A percentile compares a stretch with the other conserved stretches of the same genome.
Evolutionary conservation across 805 yeast species (phyloP).

Genomic region (Phaffomyces opuntiae): DNA sequence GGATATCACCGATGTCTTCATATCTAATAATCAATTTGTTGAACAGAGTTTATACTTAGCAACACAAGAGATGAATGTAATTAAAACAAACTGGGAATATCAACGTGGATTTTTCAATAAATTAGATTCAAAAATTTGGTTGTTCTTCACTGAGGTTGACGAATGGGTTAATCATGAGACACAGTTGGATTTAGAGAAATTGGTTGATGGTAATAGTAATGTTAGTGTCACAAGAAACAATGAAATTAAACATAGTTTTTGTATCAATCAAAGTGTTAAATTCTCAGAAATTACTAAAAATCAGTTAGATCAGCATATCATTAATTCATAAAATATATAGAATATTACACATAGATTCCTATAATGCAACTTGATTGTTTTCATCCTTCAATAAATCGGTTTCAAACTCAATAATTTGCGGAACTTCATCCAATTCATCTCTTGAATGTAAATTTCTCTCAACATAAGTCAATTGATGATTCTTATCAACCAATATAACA

Average conservation of each 20-base stretch:
- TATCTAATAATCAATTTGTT: conserved; percentile 36
- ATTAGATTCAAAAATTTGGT: conserved; percentile 34
- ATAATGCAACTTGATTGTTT: not conserved
- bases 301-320: not conserved
- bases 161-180: conserved; percentile 58
- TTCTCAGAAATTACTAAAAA: conserved; percentile 37
- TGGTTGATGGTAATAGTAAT: conserved; percentile 27
- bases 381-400: conserved; percentile 12
- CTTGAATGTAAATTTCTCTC: conserved; percentile 55
- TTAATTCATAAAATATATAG: not conserved
- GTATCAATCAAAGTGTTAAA: conserved; percentile 42
- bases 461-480: conserved; percentile 46
- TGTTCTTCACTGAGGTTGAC: conserved; percentile 50
- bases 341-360: not conserved
- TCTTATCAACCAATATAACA: conserved; percentile 50
- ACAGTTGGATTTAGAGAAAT: conserved; percentile 34
- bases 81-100: conserved; percentile 41
- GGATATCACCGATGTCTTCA: conserved; percentile 35
- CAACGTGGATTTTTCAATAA: conserved; percentile 40
- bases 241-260: conserved; percentile 50
- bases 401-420: conserved; percentile 19
- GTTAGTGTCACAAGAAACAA: conserved; percentile 27
- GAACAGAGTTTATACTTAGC: conserved; percentile 53
- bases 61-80: conserved; percentile 48
- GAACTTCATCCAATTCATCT: conserved; percentile 28